phyloP scores from a whole-genome alignment of 768 basidiomycete genomes.

The Mrakia gelida region DNA sequence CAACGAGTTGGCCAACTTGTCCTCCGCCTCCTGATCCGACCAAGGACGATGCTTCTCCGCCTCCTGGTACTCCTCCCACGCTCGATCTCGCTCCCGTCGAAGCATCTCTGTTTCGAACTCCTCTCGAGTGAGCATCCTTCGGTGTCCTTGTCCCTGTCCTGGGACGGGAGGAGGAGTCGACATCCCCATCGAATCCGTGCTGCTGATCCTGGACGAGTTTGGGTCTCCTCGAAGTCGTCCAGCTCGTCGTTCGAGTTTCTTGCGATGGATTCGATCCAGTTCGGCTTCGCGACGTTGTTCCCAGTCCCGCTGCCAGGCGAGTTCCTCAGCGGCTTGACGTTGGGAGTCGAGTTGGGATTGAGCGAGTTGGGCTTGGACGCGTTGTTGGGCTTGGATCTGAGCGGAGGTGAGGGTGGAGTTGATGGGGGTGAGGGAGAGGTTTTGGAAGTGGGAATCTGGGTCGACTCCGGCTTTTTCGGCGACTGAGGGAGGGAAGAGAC shows the following conservation, averaged over 20 bases:
- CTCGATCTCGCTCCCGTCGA: not conserved
- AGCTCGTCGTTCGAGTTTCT: constrained; percentile 21
- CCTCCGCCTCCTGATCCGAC: not conserved
- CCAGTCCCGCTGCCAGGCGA: constrained; percentile 22
- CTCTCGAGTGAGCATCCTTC: not conserved
- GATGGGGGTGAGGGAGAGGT: not conserved
- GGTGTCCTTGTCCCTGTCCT: not conserved
- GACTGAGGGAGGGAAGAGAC: constrained; percentile 12
- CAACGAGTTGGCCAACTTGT: not conserved
- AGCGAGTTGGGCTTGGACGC: not conserved
- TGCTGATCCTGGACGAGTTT: not conserved
- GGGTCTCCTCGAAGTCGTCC: not conserved
- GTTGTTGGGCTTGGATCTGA: not conserved
- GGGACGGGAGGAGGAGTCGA: not conserved
- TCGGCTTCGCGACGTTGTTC: constrained; percentile 25
- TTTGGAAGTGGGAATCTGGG: constrained; percentile 18
- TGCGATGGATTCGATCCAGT: constrained; percentile 18
- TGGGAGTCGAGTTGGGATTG: not conserved
- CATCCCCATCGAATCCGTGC: not conserved
- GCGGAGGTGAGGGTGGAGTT: too few relatives aligned
- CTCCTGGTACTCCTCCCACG: not conserved
- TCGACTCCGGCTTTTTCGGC: constrained; percentile 38
- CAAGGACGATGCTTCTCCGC: not conserved
- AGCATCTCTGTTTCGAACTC: not conserved
- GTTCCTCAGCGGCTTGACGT: not conserved